Percentiles rank a stretch among this genome's conserved stretches.
phyloP scores from a whole-genome alignment of 768 basidiomycete genomes.

The Ramaria rubella region DNA sequence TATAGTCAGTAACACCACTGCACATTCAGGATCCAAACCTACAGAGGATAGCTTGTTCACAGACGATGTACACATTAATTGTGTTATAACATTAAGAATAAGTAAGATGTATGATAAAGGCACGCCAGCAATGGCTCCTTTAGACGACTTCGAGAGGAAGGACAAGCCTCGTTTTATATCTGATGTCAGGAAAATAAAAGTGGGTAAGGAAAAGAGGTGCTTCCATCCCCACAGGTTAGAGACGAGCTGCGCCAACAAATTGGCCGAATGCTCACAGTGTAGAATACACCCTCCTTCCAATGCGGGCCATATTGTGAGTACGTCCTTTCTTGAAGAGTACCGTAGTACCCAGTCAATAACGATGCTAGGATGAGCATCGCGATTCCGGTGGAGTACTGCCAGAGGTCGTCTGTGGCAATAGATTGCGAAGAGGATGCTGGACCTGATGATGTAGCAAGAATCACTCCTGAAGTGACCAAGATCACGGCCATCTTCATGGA shows the following conservation, averaged over 20 bases:
- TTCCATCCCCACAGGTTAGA: slow-evolving; percentile 24
- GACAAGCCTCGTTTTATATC: slow-evolving; percentile 50
- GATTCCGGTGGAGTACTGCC: slow-evolving; percentile 58
- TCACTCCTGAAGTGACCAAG: slow-evolving; percentile 63
- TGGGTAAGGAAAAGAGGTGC: slow-evolving; percentile 76
- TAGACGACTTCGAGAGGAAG: slow-evolving; percentile 37
- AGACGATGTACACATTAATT: slow-evolving; percentile 75
- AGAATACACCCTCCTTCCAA: slow-evolving; percentile 83
- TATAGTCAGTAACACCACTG: neutral
- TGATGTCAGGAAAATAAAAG: slow-evolving; percentile 56
- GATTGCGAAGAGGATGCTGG: slow-evolving; percentile 31
- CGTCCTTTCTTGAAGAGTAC: slow-evolving; percentile 70
- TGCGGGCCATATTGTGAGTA: slow-evolving; percentile 67
- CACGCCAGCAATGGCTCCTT: slow-evolving; percentile 23
- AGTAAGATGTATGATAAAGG: slow-evolving; percentile 50
- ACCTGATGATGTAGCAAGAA: slow-evolving; percentile 64
- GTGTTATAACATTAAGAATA: slow-evolving; percentile 58
- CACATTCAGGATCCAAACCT: slow-evolving; percentile 21
- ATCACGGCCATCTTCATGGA: slow-evolving; percentile 49
- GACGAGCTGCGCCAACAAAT: neutral
- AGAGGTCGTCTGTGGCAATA: slow-evolving; percentile 25
- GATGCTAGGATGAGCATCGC: slow-evolving; percentile 60
- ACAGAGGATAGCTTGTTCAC: slow-evolving; percentile 80
- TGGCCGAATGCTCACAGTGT: slow-evolving; percentile 48
- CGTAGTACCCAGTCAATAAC: slow-evolving; percentile 60